phyloP scores from a whole-genome alignment of 257 asterid genomes.

The Plantago elongata region DNA sequence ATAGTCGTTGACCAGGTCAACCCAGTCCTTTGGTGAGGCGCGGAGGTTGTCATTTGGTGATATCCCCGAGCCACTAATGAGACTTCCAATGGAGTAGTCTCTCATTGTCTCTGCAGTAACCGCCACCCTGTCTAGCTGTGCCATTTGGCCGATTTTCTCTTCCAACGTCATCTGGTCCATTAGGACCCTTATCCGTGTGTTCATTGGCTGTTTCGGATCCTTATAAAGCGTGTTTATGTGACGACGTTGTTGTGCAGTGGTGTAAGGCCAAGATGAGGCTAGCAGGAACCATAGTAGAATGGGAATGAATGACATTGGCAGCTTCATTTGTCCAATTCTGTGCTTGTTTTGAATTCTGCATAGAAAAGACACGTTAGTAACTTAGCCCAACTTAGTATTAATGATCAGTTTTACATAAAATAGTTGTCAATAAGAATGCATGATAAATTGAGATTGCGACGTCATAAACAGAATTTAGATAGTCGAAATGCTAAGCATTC shows the following conservation, averaged over 20 bases:
- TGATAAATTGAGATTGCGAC: too few species aligned
- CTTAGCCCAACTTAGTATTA: too few species aligned
- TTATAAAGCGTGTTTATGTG: neutral
- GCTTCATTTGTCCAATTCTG: neutral
- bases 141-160: conserved; percentile 2
- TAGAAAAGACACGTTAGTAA: neutral
- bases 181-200: neutral
- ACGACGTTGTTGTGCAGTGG: conserved; percentile 2
- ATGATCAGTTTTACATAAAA: neutral
- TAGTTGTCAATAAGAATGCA: too few species aligned
- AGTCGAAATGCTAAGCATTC: too few species aligned
- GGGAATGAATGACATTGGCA: neutral
- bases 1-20: neutral
- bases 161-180: conserved; percentile 3
- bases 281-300: conserved; percentile 11
- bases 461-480: too few species aligned
- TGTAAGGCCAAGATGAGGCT: conserved; percentile 7
- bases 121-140: neutral
- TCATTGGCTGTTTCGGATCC: conserved; percentile 2
- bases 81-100: conserved; percentile 4
- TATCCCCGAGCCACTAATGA: neutral
- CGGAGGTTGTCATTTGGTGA: neutral
- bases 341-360: neutral
- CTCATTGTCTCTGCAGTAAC: neutral
- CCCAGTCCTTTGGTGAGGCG: conserved; percentile 3